Base-by-base conservation (phyloP, 1,139 yeast species). In the Lodderomyces oxycetoniae region DNA sequence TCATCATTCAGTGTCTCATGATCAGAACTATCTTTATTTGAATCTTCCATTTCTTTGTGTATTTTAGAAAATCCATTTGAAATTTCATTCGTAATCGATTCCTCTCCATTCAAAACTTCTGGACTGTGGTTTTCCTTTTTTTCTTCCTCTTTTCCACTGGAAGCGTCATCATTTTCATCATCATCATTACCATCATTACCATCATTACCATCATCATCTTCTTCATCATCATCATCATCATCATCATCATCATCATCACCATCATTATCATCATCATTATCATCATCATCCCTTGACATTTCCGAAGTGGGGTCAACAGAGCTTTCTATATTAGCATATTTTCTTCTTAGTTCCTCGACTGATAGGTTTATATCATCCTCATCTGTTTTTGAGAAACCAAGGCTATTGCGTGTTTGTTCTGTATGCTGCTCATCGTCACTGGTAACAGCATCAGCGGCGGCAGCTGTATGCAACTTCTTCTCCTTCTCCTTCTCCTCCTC, bases 281-380 rank as follows among this genome's bases (percentile, higher is more conserved):
- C 17, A 4, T 12, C n/a, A 5, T 21, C 26, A 9, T 13, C 10
- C 31, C 4, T n/a, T 12, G 25, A 19, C 6, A 21, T 26, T 8
- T 17, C 17, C 16, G 23, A 24, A n/a, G n/a, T n/a, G n/a, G 12
- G 12, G 12, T 14, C 28, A 26, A 4, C 15, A 9, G 59, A 47
- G 9, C 42, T 47, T 22, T 70, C 70, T 34, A 80, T 44, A 19
- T 66, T 57, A 19, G 81, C 73, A 53, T 86, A 86, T 51, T 86
- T 86, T 30, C 64, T 65, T 25, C 67, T 65, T 36, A 86, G 63
- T 47, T 85, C 78, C 17, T 82, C 89, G 2, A 83, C 71, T 0
- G 87, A 66, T 26, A 86, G 60, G 22, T 71, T 57, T 38, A 72
- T 70, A 45, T 82, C 88, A 38, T 69, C 65, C 6, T 51, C 47